Evolutionary conservation across 2,329 filamentous ascomycete genomes (phyloP), one percentile per base, ranked within the genome.

Genomic region (Fusarium pseudonygamai): DNA sequence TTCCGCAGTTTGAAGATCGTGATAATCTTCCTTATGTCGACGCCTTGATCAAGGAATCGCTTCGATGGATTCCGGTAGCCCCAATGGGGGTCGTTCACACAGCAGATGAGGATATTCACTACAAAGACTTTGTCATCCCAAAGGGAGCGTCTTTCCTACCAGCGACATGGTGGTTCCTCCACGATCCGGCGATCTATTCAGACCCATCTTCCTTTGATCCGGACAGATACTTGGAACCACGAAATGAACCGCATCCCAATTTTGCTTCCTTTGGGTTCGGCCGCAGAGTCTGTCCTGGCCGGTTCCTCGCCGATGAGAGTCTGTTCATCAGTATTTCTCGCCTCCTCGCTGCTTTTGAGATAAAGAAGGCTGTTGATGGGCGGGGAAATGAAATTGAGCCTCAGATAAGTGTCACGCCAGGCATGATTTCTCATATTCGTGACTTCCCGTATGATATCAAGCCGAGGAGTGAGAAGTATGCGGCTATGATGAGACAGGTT

Each of bases 131-230:
- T 13, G 28, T 58, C 1, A 76, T 80, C 3, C 77, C 78, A 0
- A 75, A 78, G 6, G 77, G 71, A 14, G 56, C 77, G 1, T 26
- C 47, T 3, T 30, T 79, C 1, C 40, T 79, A 4, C 34, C 61
- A 6, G 62, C 61, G 2, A 42, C 61, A 13, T 79, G 76, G 76
- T 78, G 75, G 75, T 73, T 76, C n/a, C 30, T 72, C 2, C 91
- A 93, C 78, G 92, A 93, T 75, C 88, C 90, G 7, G 88, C 91
- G 50, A 89, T 89, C 5, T 93, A 93, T 79, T 84, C 87, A 0
- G 61, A 82, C 10, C 80, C 81, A 0, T 43, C 62, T 2, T 13
- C 28, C 1, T 83, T 83, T 42, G 60, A 82, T 13, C 80, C 79
- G 1, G 78, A 26, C 1, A 49, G 67, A 5, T 67, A 57, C 13